Evolutionary conservation across 306 rosid species (phyloP).

Genomic region (Prunus salicina): DNA sequence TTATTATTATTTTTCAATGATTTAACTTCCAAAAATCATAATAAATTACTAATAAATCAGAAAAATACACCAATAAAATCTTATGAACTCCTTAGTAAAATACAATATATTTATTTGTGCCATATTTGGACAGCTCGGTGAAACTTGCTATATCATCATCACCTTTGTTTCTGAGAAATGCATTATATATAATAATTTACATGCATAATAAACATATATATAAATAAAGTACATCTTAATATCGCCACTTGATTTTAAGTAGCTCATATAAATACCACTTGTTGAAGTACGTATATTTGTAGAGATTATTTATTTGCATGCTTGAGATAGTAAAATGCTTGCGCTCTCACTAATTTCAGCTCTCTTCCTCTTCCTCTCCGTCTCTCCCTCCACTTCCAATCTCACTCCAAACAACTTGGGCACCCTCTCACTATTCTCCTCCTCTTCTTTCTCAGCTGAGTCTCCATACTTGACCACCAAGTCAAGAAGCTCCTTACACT

Average conservation of each 20-base stretch:
- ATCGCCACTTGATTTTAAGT: neutral
- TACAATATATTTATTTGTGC: too few species aligned
- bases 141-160: too few species aligned
- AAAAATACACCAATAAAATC: too few species aligned
- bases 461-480: conserved; percentile 46
- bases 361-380: conserved; percentile 59
- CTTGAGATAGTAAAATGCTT: conserved; percentile 64
- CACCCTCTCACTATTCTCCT: conserved; percentile 30
- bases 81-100: too few species aligned
- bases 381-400: conserved; percentile 67
- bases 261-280: neutral
- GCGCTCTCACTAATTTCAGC: conserved; percentile 48
- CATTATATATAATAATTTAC: neutral
- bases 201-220: neutral
- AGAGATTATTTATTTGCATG: conserved; percentile 51
- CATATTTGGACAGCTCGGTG: too few species aligned
- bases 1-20: too few species aligned
- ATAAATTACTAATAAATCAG: too few species aligned
- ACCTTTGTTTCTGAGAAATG: too few species aligned
- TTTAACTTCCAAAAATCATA: too few species aligned
- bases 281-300: neutral
- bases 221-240: neutral
- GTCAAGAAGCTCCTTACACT: conserved; percentile 67
- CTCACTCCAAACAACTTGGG: conserved; percentile 88
- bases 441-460: conserved; percentile 15